Percentiles rank a stretch among this genome's conserved stretches.
These are phyloP conservation scores for Amphirosellinia nigrospora DNA, from an alignment of 495 filamentous ascomycete genomes.

Conservation along the genomic window DNA sequence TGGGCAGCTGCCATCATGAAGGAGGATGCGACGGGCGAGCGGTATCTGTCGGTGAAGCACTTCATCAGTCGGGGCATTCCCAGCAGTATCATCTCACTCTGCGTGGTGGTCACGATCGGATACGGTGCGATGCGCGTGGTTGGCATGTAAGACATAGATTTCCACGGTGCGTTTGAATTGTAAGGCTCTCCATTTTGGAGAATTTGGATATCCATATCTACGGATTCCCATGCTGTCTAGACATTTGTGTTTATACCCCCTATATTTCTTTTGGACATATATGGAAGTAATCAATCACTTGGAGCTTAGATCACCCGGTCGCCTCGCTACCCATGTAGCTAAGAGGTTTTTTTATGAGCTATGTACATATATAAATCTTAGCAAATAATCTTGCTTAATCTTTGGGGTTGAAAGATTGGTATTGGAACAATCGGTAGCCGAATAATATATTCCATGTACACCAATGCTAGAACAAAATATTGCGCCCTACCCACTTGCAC, in stretches of 20 bases:
- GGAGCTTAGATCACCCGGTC: background rate
- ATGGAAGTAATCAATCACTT: background rate
- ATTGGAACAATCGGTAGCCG: background rate
- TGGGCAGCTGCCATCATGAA: constrained; percentile 94
- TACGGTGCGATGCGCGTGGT: constrained; percentile 85
- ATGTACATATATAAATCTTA: background rate
- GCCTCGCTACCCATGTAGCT: too few relatives aligned
- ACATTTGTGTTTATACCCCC: background rate
- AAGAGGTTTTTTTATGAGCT: background rate
- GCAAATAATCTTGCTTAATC: background rate
- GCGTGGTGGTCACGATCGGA: constrained; percentile 83
- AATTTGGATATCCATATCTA: background rate
- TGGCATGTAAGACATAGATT: constrained; percentile 62
- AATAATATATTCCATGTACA: too few relatives aligned
- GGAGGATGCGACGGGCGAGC: constrained; percentile 88
- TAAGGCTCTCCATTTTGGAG: background rate
- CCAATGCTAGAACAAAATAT: too few relatives aligned
- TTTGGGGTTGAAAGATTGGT: background rate
- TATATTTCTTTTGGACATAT: background rate
- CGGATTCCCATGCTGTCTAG: background rate
- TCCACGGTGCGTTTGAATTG: background rate
- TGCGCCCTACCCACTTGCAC: too few relatives aligned
- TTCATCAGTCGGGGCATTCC: constrained; percentile 93
- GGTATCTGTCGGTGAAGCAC: constrained; percentile 90
- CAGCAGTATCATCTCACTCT: constrained; percentile 77